These are phyloP conservation scores for Breynia disticha DNA, from an alignment of 441 rosid species.

Conservation along the genomic window DNA sequence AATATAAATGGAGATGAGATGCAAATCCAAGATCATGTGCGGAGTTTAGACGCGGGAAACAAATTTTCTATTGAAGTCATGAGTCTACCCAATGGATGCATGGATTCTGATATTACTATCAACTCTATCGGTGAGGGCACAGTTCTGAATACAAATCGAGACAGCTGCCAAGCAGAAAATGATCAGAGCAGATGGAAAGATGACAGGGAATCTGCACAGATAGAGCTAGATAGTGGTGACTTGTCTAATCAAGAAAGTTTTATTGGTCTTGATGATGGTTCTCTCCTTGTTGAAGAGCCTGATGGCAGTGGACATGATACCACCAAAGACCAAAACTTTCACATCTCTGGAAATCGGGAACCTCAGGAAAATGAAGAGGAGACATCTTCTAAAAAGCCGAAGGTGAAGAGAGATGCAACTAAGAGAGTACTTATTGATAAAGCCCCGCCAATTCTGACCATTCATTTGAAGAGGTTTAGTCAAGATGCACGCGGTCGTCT, in stretches of 20 bases:
- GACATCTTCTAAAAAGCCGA: constrained; percentile 27
- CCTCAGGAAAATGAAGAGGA: constrained; percentile 34
- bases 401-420: constrained; percentile 82
- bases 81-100: constrained; percentile 19
- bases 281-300: constrained; percentile 23
- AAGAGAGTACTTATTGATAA: constrained; percentile 69
- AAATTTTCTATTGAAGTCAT: constrained; percentile 16
- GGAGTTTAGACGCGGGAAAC: constrained; percentile 14
- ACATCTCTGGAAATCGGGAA: constrained; percentile 27
- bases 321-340: constrained; percentile 24
- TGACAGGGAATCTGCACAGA: constrained; percentile 15
- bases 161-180: constrained; percentile 17
- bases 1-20: constrained; percentile 23
- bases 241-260: constrained; percentile 24
- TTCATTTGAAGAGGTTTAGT: constrained; percentile 88
- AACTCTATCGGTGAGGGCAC: constrained; percentile 14
- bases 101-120: constrained; percentile 5
- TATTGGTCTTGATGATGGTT: constrained; percentile 25
- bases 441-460: constrained; percentile 68
- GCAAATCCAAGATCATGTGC: constrained; percentile 9
- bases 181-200: constrained; percentile 16
- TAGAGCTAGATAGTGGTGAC: constrained; percentile 17
- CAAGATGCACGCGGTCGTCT: constrained; percentile 88
- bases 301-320: constrained; percentile 14
- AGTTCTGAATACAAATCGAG: constrained; percentile 20